Evolutionary conservation across 2,329 filamentous ascomycete genomes (phyloP).

Genomic region (Cladorrhinum sp.): DNA sequence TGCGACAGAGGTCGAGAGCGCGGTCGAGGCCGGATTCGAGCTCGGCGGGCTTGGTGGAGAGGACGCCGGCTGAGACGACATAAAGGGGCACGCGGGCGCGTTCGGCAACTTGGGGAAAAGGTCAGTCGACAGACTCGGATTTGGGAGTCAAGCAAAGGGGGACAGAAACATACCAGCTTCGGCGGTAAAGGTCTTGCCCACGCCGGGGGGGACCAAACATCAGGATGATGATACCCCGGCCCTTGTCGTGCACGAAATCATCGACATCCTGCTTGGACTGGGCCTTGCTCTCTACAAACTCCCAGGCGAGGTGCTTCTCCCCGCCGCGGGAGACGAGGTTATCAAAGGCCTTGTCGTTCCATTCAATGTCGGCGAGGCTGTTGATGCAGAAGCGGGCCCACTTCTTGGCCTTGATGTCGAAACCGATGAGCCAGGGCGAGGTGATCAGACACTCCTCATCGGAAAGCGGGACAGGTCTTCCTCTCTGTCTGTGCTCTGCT

Average conservation of each 20-base stretch:
- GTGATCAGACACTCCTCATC: slow-evolving; percentile 37
- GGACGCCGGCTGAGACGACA: slow-evolving; percentile 38
- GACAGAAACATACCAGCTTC: slow-evolving; percentile 26
- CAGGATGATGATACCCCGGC: slow-evolving; percentile 35
- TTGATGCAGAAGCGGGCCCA: slow-evolving; percentile 31
- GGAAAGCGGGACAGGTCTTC: slow-evolving; percentile 27
- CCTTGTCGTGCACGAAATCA: slow-evolving; percentile 31
- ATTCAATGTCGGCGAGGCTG: slow-evolving; percentile 30
- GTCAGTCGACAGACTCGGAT: not conserved
- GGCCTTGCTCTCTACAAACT: slow-evolving; percentile 38
- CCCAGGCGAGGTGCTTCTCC: slow-evolving; percentile 39
- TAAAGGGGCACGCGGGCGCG: slow-evolving; percentile 38
- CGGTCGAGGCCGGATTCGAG: slow-evolving; percentile 36
- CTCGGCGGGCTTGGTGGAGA: slow-evolving; percentile 34
- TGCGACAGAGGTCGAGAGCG: slow-evolving; percentile 35
- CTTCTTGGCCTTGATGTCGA: slow-evolving; percentile 37
- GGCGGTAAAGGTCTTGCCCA: slow-evolving; percentile 40
- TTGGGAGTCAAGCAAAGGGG: not conserved
- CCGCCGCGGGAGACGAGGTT: slow-evolving; percentile 36
- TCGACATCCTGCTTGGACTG: slow-evolving; percentile 30
- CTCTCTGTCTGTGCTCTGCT: not conserved
- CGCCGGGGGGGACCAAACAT: slow-evolving; percentile 38
- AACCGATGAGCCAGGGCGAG: slow-evolving; percentile 37
- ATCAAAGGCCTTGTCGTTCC: slow-evolving; percentile 38
- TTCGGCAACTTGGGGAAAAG: slow-evolving; percentile 36